Conservation (phyloP, 306 rosid genomes). For the Coriaria nepalensis region DNA sequence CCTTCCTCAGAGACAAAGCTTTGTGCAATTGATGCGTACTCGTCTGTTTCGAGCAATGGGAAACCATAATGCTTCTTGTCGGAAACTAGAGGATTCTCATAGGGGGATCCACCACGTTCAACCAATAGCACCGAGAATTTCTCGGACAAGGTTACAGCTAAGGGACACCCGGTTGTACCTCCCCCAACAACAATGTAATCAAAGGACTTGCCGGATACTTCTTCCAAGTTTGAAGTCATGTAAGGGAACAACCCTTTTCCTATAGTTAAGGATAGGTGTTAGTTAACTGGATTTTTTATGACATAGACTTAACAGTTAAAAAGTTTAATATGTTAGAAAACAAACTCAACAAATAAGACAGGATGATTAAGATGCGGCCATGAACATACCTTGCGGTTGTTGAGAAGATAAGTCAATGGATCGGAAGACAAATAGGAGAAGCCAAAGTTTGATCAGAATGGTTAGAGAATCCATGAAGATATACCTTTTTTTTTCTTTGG, state of each 20-base stretch:
- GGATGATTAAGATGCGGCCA: too few relatives aligned
- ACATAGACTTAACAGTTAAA: too few relatives aligned
- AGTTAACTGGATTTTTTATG: too few relatives aligned
- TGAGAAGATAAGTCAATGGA: too few relatives aligned
- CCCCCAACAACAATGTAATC: slow-evolving; percentile 79
- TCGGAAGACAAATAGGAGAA: too few relatives aligned
- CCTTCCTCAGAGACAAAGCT: slow-evolving; percentile 51
- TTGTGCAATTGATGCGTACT: slow-evolving; percentile 54
- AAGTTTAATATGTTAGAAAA: too few relatives aligned
- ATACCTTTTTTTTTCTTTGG: too few relatives aligned
- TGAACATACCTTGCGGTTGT: too few relatives aligned
- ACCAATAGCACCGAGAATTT: slow-evolving; percentile 50
- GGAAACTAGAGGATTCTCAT: slow-evolving; percentile 41
- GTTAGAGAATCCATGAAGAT: too few relatives aligned
- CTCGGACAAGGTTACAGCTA: slow-evolving; percentile 61
- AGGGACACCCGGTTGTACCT: slow-evolving; percentile 62
- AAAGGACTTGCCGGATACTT: slow-evolving; percentile 45
- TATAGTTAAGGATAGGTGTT: slow-evolving; percentile 3
- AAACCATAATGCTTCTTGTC: slow-evolving; percentile 45
- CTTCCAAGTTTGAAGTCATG: slow-evolving; percentile 48
- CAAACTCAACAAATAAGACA: too few relatives aligned
- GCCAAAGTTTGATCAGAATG: too few relatives aligned
- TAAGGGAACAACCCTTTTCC: slow-evolving; percentile 29
- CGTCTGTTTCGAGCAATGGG: slow-evolving; percentile 31
- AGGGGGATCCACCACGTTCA: slow-evolving; percentile 64